Evolutionary conservation across 148 eudicot species (phyloP), one percentile per base, ranked within the genome.

Genomic region (Fagopyrum esculentum): DNA sequence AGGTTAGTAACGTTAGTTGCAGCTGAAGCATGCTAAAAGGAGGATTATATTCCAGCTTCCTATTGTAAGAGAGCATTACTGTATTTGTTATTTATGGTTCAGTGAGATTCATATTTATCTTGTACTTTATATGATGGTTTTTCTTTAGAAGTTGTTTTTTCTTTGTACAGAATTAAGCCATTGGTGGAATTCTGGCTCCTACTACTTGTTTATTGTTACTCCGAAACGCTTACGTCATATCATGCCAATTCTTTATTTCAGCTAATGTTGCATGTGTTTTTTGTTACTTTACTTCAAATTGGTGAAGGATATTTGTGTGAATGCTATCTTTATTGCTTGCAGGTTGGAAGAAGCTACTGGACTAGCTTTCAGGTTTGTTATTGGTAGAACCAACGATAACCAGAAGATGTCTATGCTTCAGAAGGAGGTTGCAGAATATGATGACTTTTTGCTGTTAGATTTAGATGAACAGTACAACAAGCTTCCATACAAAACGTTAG

Each of bases 401-500:
- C 77, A 85, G 74, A 92, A 89, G 84, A 95, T 95, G 99, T 72
- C 91, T 47, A 86, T 81, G 72, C 97, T 95, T 57, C 81, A 64
- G 74, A 85, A 88, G 85, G 99, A 95, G 87, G 86, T 95, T 73
- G 86, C 87, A n/a, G 68, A 84, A 72, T 82, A 86, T 49, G 94
- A 95, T 76, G 97, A 95, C 83, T 95, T 95, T 73, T 52, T 95
- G 77, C 85, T 95, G 63, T 80, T 95, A 64, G 99, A 95, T 82
- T 85, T 95, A 63, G 91, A 87, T 78, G 99, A 95, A 84, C 86
- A 95, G 88, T 95, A 95, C 70, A 89, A 86, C 85, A 92, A 89
- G 93, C 99, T 95, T 69, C 99, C 99, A 44, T 89, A 89, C 87
- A 95, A 95, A 88, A 95, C 97, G 99, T 95, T 77, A 90, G 96